Evolutionary conservation across 805 yeast species (phyloP).

Genomic region (Wickerhamiella sergipiensis): DNA sequence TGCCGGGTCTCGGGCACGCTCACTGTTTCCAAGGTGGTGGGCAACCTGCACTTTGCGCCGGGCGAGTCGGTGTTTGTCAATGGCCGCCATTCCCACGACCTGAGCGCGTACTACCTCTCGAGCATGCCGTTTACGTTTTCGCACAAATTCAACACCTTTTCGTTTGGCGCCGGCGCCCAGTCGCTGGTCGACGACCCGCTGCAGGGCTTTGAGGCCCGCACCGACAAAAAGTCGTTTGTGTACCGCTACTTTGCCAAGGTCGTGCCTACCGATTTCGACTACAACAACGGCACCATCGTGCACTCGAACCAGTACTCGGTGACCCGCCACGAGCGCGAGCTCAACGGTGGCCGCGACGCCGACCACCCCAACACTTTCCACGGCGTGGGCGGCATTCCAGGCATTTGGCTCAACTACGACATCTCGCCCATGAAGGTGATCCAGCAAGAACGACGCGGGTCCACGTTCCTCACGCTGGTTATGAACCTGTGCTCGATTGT

Average conservation of each 20-base stretch:
- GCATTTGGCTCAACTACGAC: constrained; percentile 75
- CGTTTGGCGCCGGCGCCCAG: constrained; percentile 53
- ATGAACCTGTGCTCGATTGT: constrained; percentile 61
- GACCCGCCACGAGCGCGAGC: constrained; percentile 76
- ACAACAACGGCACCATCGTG: constrained; percentile 34
- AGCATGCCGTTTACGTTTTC: constrained; percentile 52
- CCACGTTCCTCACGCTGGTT: constrained; percentile 15
- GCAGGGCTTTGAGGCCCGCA: constrained; percentile 27
- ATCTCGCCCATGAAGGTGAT: constrained; percentile 87
- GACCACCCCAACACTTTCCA: constrained; percentile 73
- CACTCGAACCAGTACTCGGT: constrained; percentile 88
- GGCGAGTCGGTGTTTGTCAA: constrained; percentile 56
- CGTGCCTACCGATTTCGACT: constrained; percentile 78
- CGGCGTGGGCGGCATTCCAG: constrained; percentile 80
- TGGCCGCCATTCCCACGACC: constrained; percentile 65
- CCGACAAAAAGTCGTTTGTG: constrained; percentile 43
- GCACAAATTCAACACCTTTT: constrained; percentile 65
- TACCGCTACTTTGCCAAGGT: constrained; percentile 76
- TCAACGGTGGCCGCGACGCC: constrained; percentile 74
- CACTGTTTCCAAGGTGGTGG: constrained; percentile 70
- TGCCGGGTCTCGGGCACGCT: constrained; percentile 76
- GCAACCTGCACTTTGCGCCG: constrained; percentile 92
- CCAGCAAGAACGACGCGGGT: constrained; percentile 48
- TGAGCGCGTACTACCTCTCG: constrained; percentile 51
- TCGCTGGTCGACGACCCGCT: constrained; percentile 49